Base-by-base conservation (phyloP, 305 asterid species). In the Rubia tinctorum region DNA sequence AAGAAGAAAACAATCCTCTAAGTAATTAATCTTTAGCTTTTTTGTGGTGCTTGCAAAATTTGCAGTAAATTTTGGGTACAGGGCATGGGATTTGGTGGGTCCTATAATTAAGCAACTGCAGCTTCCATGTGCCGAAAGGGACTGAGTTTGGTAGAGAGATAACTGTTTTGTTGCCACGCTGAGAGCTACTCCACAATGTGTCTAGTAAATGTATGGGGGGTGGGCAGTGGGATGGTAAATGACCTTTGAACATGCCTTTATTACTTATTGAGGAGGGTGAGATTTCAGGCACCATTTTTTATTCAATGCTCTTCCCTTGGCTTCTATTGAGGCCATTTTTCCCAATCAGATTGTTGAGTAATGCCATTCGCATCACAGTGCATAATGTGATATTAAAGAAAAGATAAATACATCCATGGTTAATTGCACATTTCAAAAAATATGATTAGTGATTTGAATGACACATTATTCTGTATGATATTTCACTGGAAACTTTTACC, bases 41-140 rank as follows among this genome's bases (percentile, higher is more conserved):
- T n/a, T 34, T 56, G 17, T 42, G 66, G 17, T 45, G 49, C 14
- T 8, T 13, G n/a, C 56, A n/a, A n/a, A 49, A 49, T 49, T 56
- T 22, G 34, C 14, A 22, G 27, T 58, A 63, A 34, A 5, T 14
- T 34, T 30, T 61, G 40, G 39, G 10, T 12, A n/a, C 11, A 34
- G 60, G 9, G 18, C 42, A 15, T 47, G 11, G 56, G 37, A 59
- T 53, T 34, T 71, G 60, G 61, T 56, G 49, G 58, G 68, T 8
- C 4, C 59, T 34, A 51, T 37, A 70, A 66, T 49, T 63, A 74
- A 62, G 69, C 20, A 47, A 22, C 78, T 79, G 65, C 44, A 68
- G 64, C 37, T 65, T 73, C 81, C 89, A 87, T 82, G 91, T 85
- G 88, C 84, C 59, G 71, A 87, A 80, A 77, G 89, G 89, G 76